phyloP scores from a whole-genome alignment of 2,329 filamentous ascomycete genomes.

The Exophiala dermatitidis region DNA sequence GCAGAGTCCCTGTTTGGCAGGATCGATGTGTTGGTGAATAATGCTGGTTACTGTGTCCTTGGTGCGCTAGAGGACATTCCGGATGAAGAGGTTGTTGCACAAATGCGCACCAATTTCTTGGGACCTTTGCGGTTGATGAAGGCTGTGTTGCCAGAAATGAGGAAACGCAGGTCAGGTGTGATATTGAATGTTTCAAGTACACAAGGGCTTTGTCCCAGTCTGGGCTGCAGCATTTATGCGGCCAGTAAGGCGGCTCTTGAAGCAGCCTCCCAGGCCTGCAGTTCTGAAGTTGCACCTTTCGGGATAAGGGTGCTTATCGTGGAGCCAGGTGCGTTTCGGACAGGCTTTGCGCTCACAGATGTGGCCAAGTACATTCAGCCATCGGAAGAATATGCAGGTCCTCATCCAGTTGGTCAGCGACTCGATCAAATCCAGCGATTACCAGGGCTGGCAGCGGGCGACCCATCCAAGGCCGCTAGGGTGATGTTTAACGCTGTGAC shows the following conservation, averaged over 20 bases:
- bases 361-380: slow-evolving; percentile 8
- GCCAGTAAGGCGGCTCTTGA: slow-evolving; percentile 39
- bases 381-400: slow-evolving; percentile 10
- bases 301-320: slow-evolving; percentile 41
- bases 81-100: slow-evolving; percentile 37
- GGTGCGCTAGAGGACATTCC: slow-evolving; percentile 36
- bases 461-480: slow-evolving; percentile 34
- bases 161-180: slow-evolving; percentile 36
- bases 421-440: slow-evolving; percentile 7
- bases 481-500: slow-evolving; percentile 36
- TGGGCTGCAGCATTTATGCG: slow-evolving; percentile 37
- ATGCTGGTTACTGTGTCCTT: slow-evolving; percentile 42
- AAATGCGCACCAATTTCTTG: slow-evolving; percentile 45
- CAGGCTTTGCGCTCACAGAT: slow-evolving; percentile 34
- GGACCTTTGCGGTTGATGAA: slow-evolving; percentile 33
- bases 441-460: slow-evolving; percentile 23
- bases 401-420: slow-evolving; percentile 12
- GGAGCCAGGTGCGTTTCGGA: slow-evolving; percentile 43
- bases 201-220: slow-evolving; percentile 25
- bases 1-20: slow-evolving; percentile 7
- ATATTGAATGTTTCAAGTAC: slow-evolving; percentile 26
- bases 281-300: slow-evolving; percentile 42
- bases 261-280: slow-evolving; percentile 40
- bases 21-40: slow-evolving; percentile 49
- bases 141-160: slow-evolving; percentile 24